phyloP scores from a whole-genome alignment of 257 asterid species.

The Scutellaria barbata region DNA sequence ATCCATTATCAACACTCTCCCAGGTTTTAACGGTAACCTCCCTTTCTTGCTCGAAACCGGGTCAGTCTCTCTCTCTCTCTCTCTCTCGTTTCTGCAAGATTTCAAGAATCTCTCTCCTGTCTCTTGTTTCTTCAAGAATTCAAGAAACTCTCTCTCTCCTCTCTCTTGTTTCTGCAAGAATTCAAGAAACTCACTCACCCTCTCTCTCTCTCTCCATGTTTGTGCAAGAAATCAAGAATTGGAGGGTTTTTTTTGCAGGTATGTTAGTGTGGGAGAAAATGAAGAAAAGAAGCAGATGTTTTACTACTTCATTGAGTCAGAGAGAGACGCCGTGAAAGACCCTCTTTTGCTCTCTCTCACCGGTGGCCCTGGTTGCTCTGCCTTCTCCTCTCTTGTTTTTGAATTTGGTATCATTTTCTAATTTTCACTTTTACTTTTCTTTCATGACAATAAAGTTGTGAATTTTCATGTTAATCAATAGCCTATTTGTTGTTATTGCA shows the following conservation, averaged over 20 bases:
- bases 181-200: too few species aligned
- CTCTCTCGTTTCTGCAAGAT: not conserved
- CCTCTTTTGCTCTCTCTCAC: conserved; percentile 57
- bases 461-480: not conserved
- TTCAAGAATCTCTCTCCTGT: too few species aligned
- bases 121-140: too few species aligned
- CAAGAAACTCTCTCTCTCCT: too few species aligned
- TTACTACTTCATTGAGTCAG: conserved; percentile 56
- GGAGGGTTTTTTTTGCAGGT: conserved; percentile 34
- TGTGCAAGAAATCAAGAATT: not conserved
- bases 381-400: conserved; percentile 40
- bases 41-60: conserved; percentile 56
- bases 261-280: conserved; percentile 41
- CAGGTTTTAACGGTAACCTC: conserved; percentile 41
- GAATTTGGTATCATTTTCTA: conserved; percentile 44
- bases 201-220: not conserved
- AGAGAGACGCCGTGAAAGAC: conserved; percentile 41
- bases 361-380: conserved; percentile 71
- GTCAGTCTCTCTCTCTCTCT: conserved; percentile 26
- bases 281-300: conserved; percentile 45
- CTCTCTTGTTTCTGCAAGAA: too few species aligned
- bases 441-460: not conserved
- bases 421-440: not conserved
- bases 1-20: conserved; percentile 36
- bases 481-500: not conserved